Percentiles rank a stretch among this genome's conserved stretches.
Evolutionary conservation across 2,329 filamentous ascomycete genomes (phyloP).

Genomic region (Sporothrix humicola): DNA sequence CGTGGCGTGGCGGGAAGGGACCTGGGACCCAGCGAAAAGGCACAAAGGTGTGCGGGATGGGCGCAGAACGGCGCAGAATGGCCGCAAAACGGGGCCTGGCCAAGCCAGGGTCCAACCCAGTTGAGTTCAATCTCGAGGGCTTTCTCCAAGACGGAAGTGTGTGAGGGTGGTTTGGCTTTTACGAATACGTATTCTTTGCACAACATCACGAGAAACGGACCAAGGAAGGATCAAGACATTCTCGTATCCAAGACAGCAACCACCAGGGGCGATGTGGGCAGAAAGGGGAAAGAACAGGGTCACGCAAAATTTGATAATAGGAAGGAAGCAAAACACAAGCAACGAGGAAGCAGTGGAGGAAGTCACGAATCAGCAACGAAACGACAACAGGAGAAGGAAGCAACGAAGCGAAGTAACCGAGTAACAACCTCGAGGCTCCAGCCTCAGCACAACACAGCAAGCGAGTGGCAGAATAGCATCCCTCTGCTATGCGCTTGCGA

Average conservation of each 20-base stretch:
- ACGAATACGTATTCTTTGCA: constrained; percentile 13
- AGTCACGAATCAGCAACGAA: background rate
- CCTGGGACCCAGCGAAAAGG: constrained; percentile 5
- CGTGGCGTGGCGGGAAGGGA: constrained; percentile 20
- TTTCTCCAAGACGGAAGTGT: background rate
- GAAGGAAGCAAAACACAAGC: no score
- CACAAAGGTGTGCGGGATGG: background rate
- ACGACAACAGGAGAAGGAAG: background rate
- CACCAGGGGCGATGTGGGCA: no score
- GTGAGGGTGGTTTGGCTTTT: background rate
- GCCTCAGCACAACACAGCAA: background rate
- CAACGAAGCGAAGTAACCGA: constrained; percentile 5
- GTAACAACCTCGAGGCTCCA: background rate
- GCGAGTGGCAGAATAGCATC: background rate
- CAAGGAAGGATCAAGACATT: constrained; percentile 6
- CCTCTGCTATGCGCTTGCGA: constrained; percentile 17
- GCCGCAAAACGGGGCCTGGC: background rate
- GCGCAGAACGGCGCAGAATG: background rate
- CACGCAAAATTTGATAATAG: no score
- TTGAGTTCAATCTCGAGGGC: background rate
- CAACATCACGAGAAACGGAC: constrained; percentile 12
- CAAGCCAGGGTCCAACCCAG: background rate
- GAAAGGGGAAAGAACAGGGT: background rate
- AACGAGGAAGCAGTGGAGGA: background rate
- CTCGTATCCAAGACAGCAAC: constrained; percentile 18